phyloP scores from a whole-genome alignment of 2,329 filamentous ascomycete species.

The Venturia effusa region DNA sequence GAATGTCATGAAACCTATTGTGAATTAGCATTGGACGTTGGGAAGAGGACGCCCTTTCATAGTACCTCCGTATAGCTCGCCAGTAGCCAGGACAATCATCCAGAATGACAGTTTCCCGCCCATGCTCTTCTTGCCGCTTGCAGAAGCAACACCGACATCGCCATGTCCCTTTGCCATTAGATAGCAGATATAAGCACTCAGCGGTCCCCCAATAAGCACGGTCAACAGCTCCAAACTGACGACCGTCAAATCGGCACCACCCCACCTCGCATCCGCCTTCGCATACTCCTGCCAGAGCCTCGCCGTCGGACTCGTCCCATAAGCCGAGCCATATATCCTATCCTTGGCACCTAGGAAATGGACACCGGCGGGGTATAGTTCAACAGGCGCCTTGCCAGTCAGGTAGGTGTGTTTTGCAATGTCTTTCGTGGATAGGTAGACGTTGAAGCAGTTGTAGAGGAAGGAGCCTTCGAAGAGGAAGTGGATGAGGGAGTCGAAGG shows the following conservation, averaged over 20 bases:
- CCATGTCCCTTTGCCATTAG: conserved; percentile 29
- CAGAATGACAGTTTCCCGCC: conserved; percentile 35
- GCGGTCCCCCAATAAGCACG: conserved; percentile 46
- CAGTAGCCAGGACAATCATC: conserved; percentile 48
- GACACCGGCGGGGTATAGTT: conserved; percentile 35
- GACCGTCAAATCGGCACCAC: conserved; percentile 45
- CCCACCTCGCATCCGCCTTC: conserved; percentile 52
- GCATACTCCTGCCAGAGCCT: conserved; percentile 56
- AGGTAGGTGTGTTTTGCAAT: conserved; percentile 10
- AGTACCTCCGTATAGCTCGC: conserved; percentile 50
- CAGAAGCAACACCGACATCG: conserved; percentile 14
- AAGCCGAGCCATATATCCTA: conserved; percentile 48
- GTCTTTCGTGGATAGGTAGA: conserved; percentile 28
- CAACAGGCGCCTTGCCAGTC: conserved; percentile 21
- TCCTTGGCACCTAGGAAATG: conserved; percentile 45
- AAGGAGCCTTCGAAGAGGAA: conserved; percentile 84
- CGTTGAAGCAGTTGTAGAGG: conserved; percentile 89
- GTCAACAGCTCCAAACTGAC: conserved; percentile 51
- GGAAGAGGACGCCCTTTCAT: conserved; percentile 6
- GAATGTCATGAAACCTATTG: conserved; percentile 50
- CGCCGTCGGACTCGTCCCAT: conserved; percentile 42
- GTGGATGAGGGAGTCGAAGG: conserved; percentile 47
- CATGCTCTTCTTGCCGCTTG: conserved; percentile 18
- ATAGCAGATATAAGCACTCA: conserved; percentile 48
- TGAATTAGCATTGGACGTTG: background rate